Conservation (phyloP, 345 rosid species). For the Lagerstroemia speciosa region DNA sequence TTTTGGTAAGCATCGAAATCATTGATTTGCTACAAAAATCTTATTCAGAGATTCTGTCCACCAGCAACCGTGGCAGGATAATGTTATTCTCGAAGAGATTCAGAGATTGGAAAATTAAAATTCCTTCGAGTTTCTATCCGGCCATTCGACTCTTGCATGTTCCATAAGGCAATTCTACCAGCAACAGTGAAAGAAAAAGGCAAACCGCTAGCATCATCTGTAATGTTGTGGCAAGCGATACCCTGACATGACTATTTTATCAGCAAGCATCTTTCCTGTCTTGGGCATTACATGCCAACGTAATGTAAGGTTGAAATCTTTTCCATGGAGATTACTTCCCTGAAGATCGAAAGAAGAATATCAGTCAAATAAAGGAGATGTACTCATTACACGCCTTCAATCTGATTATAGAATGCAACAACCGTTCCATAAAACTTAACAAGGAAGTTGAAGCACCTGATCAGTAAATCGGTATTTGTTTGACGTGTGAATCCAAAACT, state of each 20-base stretch:
- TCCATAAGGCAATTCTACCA: neutral
- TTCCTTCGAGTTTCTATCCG: neutral
- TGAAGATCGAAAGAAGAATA: slow-evolving; percentile 13
- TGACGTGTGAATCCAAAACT: slow-evolving; percentile 59
- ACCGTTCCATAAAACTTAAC: neutral
- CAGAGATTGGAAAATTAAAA: neutral
- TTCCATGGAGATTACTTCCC: slow-evolving; percentile 81
- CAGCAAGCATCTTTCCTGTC: slow-evolving; percentile 83
- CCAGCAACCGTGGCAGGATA: neutral
- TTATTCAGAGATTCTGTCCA: too few relatives aligned
- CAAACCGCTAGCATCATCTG: slow-evolving; percentile 26
- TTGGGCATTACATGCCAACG: slow-evolving; percentile 98
- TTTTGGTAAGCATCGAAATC: neutral
- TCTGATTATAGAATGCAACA: neutral
- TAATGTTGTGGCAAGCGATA: slow-evolving; percentile 69
- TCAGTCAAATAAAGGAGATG: neutral
- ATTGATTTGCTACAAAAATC: neutral
- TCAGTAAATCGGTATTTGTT: slow-evolving; percentile 94
- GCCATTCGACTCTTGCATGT: too few relatives aligned
- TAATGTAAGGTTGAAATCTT: slow-evolving; percentile 76
- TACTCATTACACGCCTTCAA: too few relatives aligned
- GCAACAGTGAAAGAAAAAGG: neutral
- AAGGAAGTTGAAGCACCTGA: slow-evolving; percentile 41
- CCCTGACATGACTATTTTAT: slow-evolving; percentile 67
- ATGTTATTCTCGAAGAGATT: neutral